A percentile compares a stretch with the other conserved stretches of the same genome.
phyloP scores from a whole-genome alignment of 176 grass and related monocot species.

The Triticum monococcum region DNA sequence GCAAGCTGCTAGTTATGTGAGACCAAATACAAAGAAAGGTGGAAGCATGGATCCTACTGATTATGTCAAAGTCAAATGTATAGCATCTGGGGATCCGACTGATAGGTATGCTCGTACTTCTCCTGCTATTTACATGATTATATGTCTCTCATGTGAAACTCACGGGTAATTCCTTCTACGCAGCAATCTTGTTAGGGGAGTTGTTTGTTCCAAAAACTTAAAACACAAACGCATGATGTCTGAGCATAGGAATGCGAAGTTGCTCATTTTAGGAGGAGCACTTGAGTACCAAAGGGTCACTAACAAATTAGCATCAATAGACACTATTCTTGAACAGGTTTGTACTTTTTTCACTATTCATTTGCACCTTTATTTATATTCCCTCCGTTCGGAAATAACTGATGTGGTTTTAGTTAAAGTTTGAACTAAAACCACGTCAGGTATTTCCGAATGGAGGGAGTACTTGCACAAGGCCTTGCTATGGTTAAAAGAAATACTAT shows the following conservation, averaged over 20 bases:
- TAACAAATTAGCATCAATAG: slow-evolving; percentile 87
- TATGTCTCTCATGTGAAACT: slow-evolving; percentile 14
- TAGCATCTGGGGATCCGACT: slow-evolving; percentile 68
- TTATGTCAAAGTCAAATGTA: slow-evolving; percentile 97
- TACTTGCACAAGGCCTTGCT: neutral
- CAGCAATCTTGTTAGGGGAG: slow-evolving; percentile 79
- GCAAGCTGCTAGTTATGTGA: slow-evolving; percentile 84
- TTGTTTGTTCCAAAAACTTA: slow-evolving; percentile 96
- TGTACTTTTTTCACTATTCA: neutral
- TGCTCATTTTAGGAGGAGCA: slow-evolving; percentile 87
- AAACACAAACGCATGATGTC: slow-evolving; percentile 97
- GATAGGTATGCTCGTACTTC: slow-evolving; percentile 63
- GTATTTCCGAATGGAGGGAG: too few species aligned
- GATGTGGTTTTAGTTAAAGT: too few species aligned
- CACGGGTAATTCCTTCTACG: slow-evolving; percentile 21
- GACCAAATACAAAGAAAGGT: slow-evolving; percentile 86
- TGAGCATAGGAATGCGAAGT: slow-evolving; percentile 69
- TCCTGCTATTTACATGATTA: slow-evolving; percentile 21
- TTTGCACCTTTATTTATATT: neutral
- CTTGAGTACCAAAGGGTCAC: slow-evolving; percentile 87
- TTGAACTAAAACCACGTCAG: too few species aligned
- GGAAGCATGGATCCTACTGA: slow-evolving; percentile 93
- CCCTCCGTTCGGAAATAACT: too few species aligned
- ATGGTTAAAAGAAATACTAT: neutral
- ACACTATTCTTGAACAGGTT: slow-evolving; percentile 84